Evolutionary conservation across 139 green algal genomes (phyloP), one percentile per base, ranked within the genome.

Genomic region (Pycnococcus provasolii): DNA sequence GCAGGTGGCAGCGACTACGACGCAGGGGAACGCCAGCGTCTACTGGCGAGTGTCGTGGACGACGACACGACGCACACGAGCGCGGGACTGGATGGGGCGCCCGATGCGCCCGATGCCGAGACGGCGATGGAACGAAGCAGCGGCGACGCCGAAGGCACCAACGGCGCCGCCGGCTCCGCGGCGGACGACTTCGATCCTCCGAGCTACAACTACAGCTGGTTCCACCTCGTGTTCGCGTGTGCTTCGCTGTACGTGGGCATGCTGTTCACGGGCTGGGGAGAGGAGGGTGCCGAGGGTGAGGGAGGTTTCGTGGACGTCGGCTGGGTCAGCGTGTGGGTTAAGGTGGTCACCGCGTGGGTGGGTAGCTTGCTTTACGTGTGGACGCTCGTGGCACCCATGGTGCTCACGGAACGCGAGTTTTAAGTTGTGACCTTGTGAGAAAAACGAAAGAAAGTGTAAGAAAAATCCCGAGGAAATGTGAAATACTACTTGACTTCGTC

Each of bases 211-310:
- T 91, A 91, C 79, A 47, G 45, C 26, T 96, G 96, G 80, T 99
- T 99, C 81, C 93, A 99, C 80, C 57, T 95, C 58, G 87, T 99
- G 52, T 98, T 99, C 72, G 88, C 90, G 1, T 78, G 96, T 57
- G 92, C 91, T 1, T 85, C 71, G 78, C 89, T 92, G 80, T 98
- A 97, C 79, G 85, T 95, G 40, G 88, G 87, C 13, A 98, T 96
- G 93, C 84, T 97, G 26, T 88, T 99, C 82, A 98, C 92, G 2
- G 88, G 89, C 2, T 98, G 92, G 92, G 92, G 92, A 70, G 79
- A 63, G 42, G 68, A 66, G 37, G 75, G 76, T 4, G 73, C 83
- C 70, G 73, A 86, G 64, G 69, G 72, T 42, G 41, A 74, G 37
- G 76, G 75, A 42, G 79, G 83, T 74, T 73, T 85, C 47, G 86